A percentile compares a stretch with the other conserved stretches of the same genome.
Evolutionary conservation across 345 rosid genomes (phyloP).

Genomic region (Populus euphratica): DNA sequence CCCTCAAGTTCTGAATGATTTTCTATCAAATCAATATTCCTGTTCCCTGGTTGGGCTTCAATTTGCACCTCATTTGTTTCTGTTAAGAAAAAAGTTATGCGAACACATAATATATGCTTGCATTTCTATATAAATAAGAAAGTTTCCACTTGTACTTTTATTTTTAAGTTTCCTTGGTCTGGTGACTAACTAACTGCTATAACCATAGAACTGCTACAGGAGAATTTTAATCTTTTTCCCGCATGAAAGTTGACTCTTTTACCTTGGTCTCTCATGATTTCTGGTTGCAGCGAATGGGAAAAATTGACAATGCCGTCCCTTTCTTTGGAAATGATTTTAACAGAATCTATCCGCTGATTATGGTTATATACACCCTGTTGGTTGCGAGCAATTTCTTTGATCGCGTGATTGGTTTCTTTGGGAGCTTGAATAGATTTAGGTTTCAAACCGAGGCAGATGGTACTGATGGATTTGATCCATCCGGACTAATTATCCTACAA

Average conservation of each 20-base stretch:
- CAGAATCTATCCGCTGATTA: conserved; percentile 90
- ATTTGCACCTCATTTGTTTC: not conserved
- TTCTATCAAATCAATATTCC: not conserved
- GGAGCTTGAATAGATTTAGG: conserved; percentile 86
- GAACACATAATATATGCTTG: not conserved
- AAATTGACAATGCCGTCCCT: conserved; percentile 78
- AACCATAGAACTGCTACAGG: not conserved
- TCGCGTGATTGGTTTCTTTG: conserved; percentile 80
- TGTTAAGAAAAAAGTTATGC: not conserved
- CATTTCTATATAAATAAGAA: not conserved
- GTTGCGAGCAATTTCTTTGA: conserved; percentile 93
- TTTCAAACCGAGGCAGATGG: conserved; percentile 85
- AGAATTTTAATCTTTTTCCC: not conserved
- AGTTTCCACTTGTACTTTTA: not conserved
- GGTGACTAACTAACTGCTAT: not conserved
- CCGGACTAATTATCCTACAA: conserved; percentile 82
- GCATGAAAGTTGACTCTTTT: conserved; percentile 8
- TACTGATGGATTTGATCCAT: conserved; percentile 88
- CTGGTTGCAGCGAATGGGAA: conserved; percentile 86
- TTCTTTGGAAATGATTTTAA: conserved; percentile 81
- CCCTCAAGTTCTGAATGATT: not conserved
- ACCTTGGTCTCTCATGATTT: conserved; percentile 5
- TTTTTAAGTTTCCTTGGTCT: not conserved
- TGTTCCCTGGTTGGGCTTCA: not conserved
- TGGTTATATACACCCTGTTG: conserved; percentile 88